These are phyloP conservation scores for Priceomyces castillae DNA, from an alignment of 805 yeast species.

Conservation along the genomic window DNA sequence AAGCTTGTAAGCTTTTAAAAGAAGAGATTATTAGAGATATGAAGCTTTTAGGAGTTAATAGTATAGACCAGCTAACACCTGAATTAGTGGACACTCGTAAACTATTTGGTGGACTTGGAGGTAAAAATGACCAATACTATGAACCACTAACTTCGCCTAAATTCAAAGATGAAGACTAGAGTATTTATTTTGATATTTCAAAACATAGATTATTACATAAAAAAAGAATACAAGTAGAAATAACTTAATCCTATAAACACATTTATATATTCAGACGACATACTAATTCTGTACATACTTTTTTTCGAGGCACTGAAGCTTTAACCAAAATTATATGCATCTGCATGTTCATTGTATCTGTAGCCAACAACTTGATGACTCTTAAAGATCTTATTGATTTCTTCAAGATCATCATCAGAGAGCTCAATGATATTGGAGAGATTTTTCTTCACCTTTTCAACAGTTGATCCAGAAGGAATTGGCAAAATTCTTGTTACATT, in stretches of 20 bases:
- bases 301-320: too few relatives aligned
- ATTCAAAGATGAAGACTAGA: slow-evolving; percentile 9
- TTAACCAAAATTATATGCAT: not conserved
- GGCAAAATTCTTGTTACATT: slow-evolving; percentile 62
- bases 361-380: slow-evolving; percentile 51
- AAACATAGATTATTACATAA: too few relatives aligned
- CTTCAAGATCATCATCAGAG: slow-evolving; percentile 54
- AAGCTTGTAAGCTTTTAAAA: slow-evolving; percentile 57
- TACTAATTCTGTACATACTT: too few relatives aligned
- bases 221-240: too few relatives aligned
- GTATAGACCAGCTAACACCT: slow-evolving; percentile 47
- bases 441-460: slow-evolving; percentile 61
- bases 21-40: slow-evolving; percentile 76
- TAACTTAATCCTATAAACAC: too few relatives aligned
- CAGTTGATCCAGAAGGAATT: slow-evolving; percentile 74
- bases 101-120: slow-evolving; percentile 26
- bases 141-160: slow-evolving; percentile 15
- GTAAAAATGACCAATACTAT: slow-evolving; percentile 15
- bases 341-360: slow-evolving; percentile 43
- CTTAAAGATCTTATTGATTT: slow-evolving; percentile 47
- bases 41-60: slow-evolving; percentile 76
- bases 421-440: slow-evolving; percentile 43
- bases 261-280: too few relatives aligned
- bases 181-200: too few relatives aligned
- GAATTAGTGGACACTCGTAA: slow-evolving; percentile 19